Percentiles rank a stretch among this genome's conserved stretches.
Evolutionary conservation across 371 early-diverging fungal species (phyloP).

Genomic region (Apophysomyces sp.): DNA sequence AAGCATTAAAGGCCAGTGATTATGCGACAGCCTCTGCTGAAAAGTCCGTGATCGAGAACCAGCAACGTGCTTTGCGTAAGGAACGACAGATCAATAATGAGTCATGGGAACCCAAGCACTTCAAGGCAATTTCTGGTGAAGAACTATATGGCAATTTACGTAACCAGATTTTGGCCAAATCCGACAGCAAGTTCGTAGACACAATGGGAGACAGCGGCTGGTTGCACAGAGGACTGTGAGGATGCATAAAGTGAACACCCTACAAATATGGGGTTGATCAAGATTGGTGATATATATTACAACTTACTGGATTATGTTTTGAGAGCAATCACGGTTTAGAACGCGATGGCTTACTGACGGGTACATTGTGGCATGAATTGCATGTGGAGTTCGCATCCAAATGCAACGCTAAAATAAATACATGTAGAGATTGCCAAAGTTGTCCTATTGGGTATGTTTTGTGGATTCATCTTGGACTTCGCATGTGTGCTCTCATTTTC

Average conservation of each 20-base stretch:
- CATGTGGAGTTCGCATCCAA: too few species aligned
- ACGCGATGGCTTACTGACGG: too few species aligned
- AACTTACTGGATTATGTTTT: too few species aligned
- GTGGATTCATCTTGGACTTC: too few species aligned
- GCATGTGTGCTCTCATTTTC: too few species aligned
- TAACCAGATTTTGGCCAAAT: slow-evolving; percentile 36
- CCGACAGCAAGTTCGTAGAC: slow-evolving; percentile 48
- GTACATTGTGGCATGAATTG: too few species aligned
- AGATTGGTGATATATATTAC: too few species aligned
- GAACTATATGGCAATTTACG: slow-evolving; percentile 42
- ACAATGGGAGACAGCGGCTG: slow-evolving; percentile 49
- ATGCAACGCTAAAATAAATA: too few species aligned
- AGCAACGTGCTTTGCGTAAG: slow-evolving; percentile 69
- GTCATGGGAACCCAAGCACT: slow-evolving; percentile 60
- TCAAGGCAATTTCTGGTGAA: slow-evolving; percentile 48
- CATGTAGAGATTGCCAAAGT: too few species aligned
- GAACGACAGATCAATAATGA: slow-evolving; percentile 58
- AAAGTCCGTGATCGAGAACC: slow-evolving; percentile 74
- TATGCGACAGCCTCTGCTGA: slow-evolving; percentile 67
- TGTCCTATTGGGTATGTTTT: too few species aligned
- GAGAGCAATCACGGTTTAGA: too few species aligned
- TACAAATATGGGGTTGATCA: too few species aligned
- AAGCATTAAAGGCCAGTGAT: slow-evolving; percentile 66
- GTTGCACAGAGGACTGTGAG: slow-evolving; percentile 23
- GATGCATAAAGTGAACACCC: not conserved